These are phyloP conservation scores for Tylopilus cervinicoccineus DNA, from an alignment of 768 basidiomycete genomes.

Conservation along the genomic window DNA sequence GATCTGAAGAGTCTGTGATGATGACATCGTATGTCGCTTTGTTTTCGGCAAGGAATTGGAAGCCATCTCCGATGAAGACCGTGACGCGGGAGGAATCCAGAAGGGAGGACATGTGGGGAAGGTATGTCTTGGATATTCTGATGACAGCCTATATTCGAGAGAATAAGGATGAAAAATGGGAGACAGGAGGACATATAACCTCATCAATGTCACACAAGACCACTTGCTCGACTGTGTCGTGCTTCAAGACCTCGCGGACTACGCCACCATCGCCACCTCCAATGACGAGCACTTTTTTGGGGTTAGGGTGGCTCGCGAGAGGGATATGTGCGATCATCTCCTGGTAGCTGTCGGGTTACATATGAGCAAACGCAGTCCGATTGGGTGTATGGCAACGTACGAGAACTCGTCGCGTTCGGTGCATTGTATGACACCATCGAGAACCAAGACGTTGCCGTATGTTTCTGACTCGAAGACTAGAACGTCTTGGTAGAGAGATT, in stretches of 20 bases:
- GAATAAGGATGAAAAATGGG: neutral
- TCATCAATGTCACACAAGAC: conserved; percentile 98
- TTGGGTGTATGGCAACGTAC: conserved; percentile 44
- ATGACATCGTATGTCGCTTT: conserved; percentile 91
- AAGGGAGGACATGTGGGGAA: conserved; percentile 90
- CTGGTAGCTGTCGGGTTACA: neutral
- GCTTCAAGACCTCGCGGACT: conserved; percentile 95
- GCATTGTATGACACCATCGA: neutral
- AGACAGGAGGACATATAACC: conserved; percentile 35
- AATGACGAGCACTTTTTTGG: conserved; percentile 93
- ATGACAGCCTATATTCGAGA: conserved; percentile 72
- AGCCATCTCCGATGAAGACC: conserved; percentile 90
- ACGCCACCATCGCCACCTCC: conserved; percentile 99
- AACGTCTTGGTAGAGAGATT: conserved; percentile 95
- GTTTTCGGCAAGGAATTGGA: conserved; percentile 92
- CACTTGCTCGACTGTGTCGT: conserved; percentile 83
- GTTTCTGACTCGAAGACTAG: neutral
- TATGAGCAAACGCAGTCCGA: neutral
- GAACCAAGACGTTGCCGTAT: neutral
- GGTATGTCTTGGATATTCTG: conserved; percentile 87
- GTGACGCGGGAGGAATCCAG: conserved; percentile 76
- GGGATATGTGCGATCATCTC: conserved; percentile 98
- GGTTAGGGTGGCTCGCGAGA: conserved; percentile 94
- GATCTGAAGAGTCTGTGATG: conserved; percentile 99
- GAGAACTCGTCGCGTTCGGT: conserved; percentile 99